Percentiles rank a stretch among this genome's conserved stretches.
These are phyloP conservation scores for Setaria viridis DNA, from an alignment of 202 grass and related monocot species.

Conservation along the genomic window DNA sequence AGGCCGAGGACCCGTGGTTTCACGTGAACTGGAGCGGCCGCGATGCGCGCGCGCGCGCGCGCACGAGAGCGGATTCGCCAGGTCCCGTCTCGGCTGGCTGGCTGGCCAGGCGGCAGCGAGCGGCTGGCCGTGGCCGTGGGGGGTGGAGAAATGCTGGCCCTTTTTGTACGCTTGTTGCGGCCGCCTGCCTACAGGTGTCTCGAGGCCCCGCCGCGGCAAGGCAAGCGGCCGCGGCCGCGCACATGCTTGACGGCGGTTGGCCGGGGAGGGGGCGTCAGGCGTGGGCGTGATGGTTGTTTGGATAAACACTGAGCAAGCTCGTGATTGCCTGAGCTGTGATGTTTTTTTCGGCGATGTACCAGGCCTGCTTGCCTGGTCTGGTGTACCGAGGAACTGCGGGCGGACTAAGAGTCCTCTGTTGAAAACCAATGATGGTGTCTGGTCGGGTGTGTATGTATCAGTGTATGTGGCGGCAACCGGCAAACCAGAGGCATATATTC, in stretches of 20 bases:
- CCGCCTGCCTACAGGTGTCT: not conserved
- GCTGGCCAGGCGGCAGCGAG: not conserved
- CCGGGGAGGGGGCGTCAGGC: not conserved
- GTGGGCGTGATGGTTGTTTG: not conserved
- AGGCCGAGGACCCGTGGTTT: not conserved
- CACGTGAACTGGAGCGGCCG: not conserved
- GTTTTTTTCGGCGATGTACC: not conserved
- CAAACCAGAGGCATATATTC: no score
- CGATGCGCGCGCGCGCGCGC: not conserved
- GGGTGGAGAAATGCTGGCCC: not conserved
- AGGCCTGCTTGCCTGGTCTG: no score
- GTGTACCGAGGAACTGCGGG: no score
- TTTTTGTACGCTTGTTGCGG: conserved; percentile 6
- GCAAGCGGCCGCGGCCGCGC: not conserved
- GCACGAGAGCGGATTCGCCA: no score
- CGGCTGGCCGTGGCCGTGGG: not conserved
- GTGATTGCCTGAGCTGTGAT: not conserved
- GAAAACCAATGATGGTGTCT: no score
- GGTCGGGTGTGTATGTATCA: no score
- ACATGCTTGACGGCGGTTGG: conserved; percentile 41
- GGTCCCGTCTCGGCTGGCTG: not conserved
- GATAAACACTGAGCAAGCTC: not conserved
- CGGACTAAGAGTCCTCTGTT: no score
- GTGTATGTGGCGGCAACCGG: no score
- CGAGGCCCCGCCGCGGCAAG: not conserved